A percentile compares a stretch with the other conserved stretches of the same genome.
Evolutionary conservation across 257 asterid species (phyloP).

Genomic region (Solanum paucissectum): DNA sequence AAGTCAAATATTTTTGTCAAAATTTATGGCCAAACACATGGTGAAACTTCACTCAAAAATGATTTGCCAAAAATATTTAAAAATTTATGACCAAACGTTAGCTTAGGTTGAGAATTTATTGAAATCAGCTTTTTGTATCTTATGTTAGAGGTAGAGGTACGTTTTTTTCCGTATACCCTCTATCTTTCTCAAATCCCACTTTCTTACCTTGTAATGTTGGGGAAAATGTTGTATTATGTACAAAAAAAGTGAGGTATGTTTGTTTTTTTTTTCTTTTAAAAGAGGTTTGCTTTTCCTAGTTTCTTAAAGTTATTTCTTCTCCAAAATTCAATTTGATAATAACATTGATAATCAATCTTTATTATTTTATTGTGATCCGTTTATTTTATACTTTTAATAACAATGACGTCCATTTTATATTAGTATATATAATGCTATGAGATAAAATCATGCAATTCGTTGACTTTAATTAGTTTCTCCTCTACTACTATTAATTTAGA

Average conservation of each 20-base stretch:
- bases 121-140: background rate
- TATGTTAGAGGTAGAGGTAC: too few relatives aligned
- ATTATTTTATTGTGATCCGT: background rate
- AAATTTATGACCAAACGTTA: background rate
- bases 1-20: too few relatives aligned
- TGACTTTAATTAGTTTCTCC: background rate
- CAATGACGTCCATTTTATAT: background rate
- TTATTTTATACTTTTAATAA: background rate
- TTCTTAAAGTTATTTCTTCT: background rate
- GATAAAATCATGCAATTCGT: background rate
- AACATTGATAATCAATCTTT: background rate
- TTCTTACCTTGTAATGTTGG: too few relatives aligned
- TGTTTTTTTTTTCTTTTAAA: too few relatives aligned
- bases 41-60: background rate
- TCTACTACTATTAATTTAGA: background rate
- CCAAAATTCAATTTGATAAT: background rate
- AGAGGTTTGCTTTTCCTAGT: background rate
- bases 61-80: background rate
- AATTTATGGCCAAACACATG: background rate
- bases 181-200: background rate
- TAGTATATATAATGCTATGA: background rate
- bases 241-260: too few relatives aligned
- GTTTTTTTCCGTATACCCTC: too few relatives aligned
- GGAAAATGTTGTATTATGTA: too few relatives aligned
- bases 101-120: too few relatives aligned